Evolutionary conservation across 1,284 basidiomycete species (phyloP), one percentile per base, ranked within the genome.

Genomic region (Sphagnurus paluster): DNA sequence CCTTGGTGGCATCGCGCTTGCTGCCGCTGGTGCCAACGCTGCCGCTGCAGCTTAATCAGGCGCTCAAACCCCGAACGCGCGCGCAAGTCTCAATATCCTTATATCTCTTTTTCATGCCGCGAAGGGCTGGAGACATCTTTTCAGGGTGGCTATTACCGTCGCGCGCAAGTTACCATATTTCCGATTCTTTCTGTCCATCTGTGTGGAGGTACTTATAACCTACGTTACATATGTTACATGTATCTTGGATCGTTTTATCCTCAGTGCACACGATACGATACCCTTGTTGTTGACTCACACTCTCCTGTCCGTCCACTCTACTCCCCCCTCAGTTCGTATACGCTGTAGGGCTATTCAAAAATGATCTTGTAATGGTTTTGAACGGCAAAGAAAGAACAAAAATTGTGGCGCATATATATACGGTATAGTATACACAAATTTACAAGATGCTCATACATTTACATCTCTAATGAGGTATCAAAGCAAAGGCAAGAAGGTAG

Each of bases 1-100:
- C 25, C 17, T 79, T 21, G 72, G 64, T 13, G 57, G 58, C 14
- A 13, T 71, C 19, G 57, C 72, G 39, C 50, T 60, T 35, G 54
- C 42, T 16, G 57, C 46, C 23, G 55, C 49, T 35, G 38, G 52
- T 28, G 55, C 50, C 36, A 36, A 52, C 13, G 54, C 47, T 7
- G 34, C 24, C 13, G 25, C n/a, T n/a, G n/a, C n/a, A n/a, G n/a
- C n/a, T n/a, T n/a, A n/a, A n/a, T n/a, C n/a, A n/a, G n/a, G 14
- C 25, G 23, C 32, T 48, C 28, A 46, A 49, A 42, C 10, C 4
- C 17, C n/a, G 32, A 49, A 33, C 40, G 54, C 28, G n/a, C 10
- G 19, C 14, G 4, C 10, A 2, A 14, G 25, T 19, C 7, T n/a
- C 34, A 21, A n/a, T 5, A 21, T 16, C 3, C 16, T 4, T 20